A percentile compares a stretch with the other conserved stretches of the same genome.
These are phyloP conservation scores for Microcera coccophila DNA, from an alignment of 2,329 filamentous ascomycete genomes.

Conservation along the genomic window DNA sequence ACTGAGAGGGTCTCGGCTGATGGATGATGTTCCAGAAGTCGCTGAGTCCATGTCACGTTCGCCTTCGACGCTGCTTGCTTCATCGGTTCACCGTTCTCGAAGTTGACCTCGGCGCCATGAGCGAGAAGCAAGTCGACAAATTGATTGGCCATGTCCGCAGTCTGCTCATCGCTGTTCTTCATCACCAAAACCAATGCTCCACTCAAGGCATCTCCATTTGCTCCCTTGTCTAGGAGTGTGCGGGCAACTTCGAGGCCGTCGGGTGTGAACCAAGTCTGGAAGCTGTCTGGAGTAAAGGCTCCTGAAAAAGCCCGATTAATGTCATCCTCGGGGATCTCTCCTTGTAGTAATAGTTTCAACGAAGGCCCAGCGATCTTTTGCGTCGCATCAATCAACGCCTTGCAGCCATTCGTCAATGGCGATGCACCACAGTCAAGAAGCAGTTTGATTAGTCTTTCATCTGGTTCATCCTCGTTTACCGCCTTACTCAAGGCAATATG, in stretches of 20 bases:
- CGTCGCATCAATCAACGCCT: conserved; percentile 49
- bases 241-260: conserved; percentile 45
- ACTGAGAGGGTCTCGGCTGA: conserved; percentile 47
- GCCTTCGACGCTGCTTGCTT: conserved; percentile 51
- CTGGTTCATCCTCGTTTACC: conserved; percentile 50
- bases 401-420: conserved; percentile 48
- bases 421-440: conserved; percentile 51
- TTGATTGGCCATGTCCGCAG: conserved; percentile 37
- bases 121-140: conserved; percentile 42
- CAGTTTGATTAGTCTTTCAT: conserved; percentile 44
- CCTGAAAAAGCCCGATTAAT: conserved; percentile 43
- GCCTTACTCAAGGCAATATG: conserved; percentile 49
- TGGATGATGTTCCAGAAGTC: conserved; percentile 49
- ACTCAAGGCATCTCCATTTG: conserved; percentile 43
- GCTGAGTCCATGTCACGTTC: conserved; percentile 45
- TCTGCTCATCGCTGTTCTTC: conserved; percentile 38
- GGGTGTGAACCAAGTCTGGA: conserved; percentile 44
- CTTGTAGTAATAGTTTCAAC: conserved; percentile 41
- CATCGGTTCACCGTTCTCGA: conserved; percentile 51
- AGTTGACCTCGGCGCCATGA: conserved; percentile 46
- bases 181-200: conserved; percentile 46
- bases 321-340: conserved; percentile 40
- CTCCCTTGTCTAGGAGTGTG: conserved; percentile 48
- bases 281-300: conserved; percentile 41
- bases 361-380: conserved; percentile 36